These are phyloP conservation scores for Gynandropsis gynandra DNA, from an alignment of 345 rosid genomes.

Conservation along the genomic window DNA sequence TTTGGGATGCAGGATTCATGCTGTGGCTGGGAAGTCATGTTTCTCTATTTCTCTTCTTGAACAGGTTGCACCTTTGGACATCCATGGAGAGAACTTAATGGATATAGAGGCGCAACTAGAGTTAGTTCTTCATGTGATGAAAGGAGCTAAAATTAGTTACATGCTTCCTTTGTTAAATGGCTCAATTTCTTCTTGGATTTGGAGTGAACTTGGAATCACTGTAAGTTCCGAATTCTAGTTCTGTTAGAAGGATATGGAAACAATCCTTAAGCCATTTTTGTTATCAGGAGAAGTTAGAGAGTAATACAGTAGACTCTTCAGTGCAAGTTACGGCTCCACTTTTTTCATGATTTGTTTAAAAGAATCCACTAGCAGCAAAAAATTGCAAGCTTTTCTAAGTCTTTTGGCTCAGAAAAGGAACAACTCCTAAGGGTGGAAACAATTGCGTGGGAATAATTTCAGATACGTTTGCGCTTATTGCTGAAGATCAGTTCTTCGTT, in stretches of 20 bases:
- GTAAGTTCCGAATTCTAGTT: constrained; percentile 39
- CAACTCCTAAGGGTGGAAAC: background rate
- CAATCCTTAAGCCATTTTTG: background rate
- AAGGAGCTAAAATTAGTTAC: constrained; percentile 48
- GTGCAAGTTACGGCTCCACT: constrained; percentile 11
- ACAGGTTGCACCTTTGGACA: constrained; percentile 91
- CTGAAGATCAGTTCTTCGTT: constrained; percentile 8
- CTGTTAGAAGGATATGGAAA: constrained; percentile 10
- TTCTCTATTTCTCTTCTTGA: constrained; percentile 18
- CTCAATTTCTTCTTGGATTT: constrained; percentile 74
- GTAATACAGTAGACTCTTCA: constrained; percentile 8
- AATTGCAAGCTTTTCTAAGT: constrained; percentile 2
- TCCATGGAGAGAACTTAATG: constrained; percentile 49
- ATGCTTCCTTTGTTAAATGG: constrained; percentile 59
- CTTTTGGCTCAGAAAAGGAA: constrained; percentile 7
- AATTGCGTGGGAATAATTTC: background rate
- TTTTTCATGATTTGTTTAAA: background rate
- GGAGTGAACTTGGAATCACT: constrained; percentile 64
- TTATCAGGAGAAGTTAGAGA: constrained; percentile 13
- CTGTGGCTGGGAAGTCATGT: constrained; percentile 17
- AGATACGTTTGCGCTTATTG: background rate
- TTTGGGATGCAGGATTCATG: too few species aligned
- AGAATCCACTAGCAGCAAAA: constrained; percentile 8
- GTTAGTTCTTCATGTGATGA: constrained; percentile 48
- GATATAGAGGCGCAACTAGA: constrained; percentile 85